Evolutionary conservation across 257 asterid genomes (phyloP), one percentile per base, ranked within the genome.

Genomic region (Penstemon newberryi): DNA sequence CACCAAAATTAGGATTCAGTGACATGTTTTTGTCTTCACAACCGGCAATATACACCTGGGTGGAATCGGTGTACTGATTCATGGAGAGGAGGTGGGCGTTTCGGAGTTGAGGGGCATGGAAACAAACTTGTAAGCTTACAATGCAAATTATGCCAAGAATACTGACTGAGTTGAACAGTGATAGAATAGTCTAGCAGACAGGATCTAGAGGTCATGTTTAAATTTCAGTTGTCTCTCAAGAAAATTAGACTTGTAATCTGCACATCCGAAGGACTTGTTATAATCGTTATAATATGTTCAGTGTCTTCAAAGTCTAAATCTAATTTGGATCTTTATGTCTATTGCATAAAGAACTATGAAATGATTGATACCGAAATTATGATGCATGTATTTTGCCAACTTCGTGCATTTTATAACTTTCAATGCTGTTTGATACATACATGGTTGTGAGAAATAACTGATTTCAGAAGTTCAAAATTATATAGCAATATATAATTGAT

Each of bases 201-300:
- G 57, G 45, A 45, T 50, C 39, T 46, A 45, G 4, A n/a, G n/a
- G 6, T 46, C 65, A 7, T n/a, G 42, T 41, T 45, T 39, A 47
- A 37, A 37, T 53, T 71, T 66, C 63, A 60, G 43, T 73, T 44
- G 44, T 70, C 65, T 52, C 71, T 37, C 76, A 13, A 62, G 63
- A 68, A 63, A 47, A 60, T 43, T 46, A 9, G 40, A 49, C 43
- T 33, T 65, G 0, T 42, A 33, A 49, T 58, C 56, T n/a, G 44
- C 42, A 50, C 39, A 19, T 41, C 25, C 44, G 40, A 51, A 39
- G 12, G 66, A 57, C 33, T 37, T 44, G 0, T 18, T 13, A 46
- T 58, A 19, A 3, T 19, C 15, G 47, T 54, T 38, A 54, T 66
- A 13, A 56, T 18, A 46, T 46, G 11, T 10, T 12, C 59, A 7